Percentiles rank a stretch among this genome's conserved stretches.
phyloP scores from a whole-genome alignment of 2,329 filamentous ascomycete species.

The Sodiomyces alkalinus region DNA sequence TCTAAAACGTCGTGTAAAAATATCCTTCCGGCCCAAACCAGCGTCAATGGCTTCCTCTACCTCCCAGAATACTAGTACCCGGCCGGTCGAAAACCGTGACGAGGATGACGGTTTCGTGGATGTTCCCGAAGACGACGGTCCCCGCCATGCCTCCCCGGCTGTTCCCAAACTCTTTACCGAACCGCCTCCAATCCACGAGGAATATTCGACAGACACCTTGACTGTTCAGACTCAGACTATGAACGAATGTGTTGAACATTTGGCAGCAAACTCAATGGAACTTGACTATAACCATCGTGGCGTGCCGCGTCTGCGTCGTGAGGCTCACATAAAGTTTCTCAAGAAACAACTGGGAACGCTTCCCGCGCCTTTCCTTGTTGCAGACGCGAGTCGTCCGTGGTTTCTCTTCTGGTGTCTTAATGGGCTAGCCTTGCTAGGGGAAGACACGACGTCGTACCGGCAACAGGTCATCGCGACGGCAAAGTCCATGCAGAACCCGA shows the following conservation, averaged over 20 bases:
- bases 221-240: constrained; percentile 57
- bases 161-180: constrained; percentile 43
- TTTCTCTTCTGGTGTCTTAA: constrained; percentile 84
- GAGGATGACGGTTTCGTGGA: constrained; percentile 7
- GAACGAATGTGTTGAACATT: constrained; percentile 51
- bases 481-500: constrained; percentile 62
- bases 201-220: constrained; percentile 52
- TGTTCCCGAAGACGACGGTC: constrained; percentile 2
- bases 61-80: not conserved
- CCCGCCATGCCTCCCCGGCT: constrained; percentile 7
- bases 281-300: constrained; percentile 52
- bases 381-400: constrained; percentile 87
- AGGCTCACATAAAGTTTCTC: constrained; percentile 46
- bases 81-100: not conserved
- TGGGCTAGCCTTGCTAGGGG: constrained; percentile 59
- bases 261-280: constrained; percentile 38
- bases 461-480: constrained; percentile 61
- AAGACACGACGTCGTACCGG: constrained; percentile 54
- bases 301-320: constrained; percentile 57
- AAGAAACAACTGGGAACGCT: constrained; percentile 42
- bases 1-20: constrained; percentile 14
- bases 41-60: constrained; percentile 5
- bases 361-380: constrained; percentile 52
- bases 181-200: constrained; percentile 48
- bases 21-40: constrained; percentile 15